Evolutionary conservation across 106 monocot genomes (phyloP).

Genomic region (Platanthera guangdongensis): DNA sequence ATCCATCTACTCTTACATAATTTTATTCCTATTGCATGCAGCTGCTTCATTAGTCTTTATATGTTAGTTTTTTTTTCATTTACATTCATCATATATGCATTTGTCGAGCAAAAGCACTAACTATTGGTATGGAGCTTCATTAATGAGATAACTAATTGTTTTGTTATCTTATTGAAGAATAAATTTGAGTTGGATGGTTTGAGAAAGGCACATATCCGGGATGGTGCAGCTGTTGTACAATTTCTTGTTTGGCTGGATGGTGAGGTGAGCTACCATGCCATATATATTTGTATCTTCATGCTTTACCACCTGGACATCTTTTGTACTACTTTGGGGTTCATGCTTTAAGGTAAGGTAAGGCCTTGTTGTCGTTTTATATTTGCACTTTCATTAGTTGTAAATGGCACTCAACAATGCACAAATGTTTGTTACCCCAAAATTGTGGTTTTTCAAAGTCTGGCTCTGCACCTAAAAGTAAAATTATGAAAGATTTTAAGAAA

Average conservation of each 20-base stretch:
- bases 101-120: not conserved
- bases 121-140: constrained; percentile 1
- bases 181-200: constrained; percentile 75
- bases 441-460: too few species aligned
- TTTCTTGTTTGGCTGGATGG: constrained; percentile 84
- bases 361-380: not conserved
- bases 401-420: not conserved
- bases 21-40: not conserved
- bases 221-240: constrained; percentile 99
- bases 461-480: too few species aligned
- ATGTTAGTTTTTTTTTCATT: not conserved
- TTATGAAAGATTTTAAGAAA: too few species aligned
- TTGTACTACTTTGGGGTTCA: not conserved
- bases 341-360: too few species aligned
- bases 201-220: constrained; percentile 83
- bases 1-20: not conserved
- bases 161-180: constrained; percentile 43
- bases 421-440: too few species aligned
- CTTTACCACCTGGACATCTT: not conserved
- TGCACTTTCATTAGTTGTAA: not conserved
- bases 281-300: not conserved
- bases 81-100: not conserved
- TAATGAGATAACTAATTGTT: not conserved
- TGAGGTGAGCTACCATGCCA: constrained; percentile 30
- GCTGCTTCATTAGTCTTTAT: not conserved